phyloP scores from a whole-genome alignment of 495 filamentous ascomycete genomes.

The Lasiosphaeria ovina region DNA sequence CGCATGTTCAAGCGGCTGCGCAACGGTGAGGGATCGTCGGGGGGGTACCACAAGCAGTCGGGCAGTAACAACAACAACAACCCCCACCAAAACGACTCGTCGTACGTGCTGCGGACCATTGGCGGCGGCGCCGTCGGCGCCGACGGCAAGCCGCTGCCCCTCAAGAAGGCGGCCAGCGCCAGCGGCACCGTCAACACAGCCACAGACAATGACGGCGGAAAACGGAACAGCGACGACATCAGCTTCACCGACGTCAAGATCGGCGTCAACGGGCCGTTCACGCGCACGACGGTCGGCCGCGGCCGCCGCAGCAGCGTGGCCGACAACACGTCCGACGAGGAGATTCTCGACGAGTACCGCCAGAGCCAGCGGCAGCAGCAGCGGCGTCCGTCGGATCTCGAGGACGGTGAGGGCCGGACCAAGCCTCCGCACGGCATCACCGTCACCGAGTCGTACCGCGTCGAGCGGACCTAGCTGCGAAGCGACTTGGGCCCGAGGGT shows the following conservation, averaged over 20 bases:
- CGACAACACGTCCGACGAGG: constrained; percentile 9
- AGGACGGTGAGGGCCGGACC: not conserved
- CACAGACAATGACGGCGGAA: not conserved
- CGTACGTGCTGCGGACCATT: constrained; percentile 11
- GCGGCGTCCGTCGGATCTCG: not conserved
- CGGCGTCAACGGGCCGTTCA: constrained; percentile 12
- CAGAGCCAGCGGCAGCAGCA: not conserved
- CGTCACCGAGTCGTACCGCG: constrained; percentile 5
- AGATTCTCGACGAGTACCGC: constrained; percentile 8
- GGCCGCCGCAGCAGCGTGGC: constrained; percentile 1
- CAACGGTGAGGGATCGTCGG: not conserved
- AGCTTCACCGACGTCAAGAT: constrained; percentile 13
- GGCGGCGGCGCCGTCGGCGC: constrained; percentile 6
- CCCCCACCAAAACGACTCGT: not conserved
- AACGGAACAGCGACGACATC: not conserved
- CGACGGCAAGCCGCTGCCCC: constrained; percentile 1
- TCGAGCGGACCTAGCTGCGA: constrained; percentile 3
- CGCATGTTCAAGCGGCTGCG: constrained; percentile 3
- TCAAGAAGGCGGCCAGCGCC: not conserved
- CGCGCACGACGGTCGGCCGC: not conserved
- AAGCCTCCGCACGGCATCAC: constrained; percentile 1
- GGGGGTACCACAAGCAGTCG: constrained; percentile 13
- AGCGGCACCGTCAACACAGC: not conserved
- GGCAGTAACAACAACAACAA: constrained; percentile 3
- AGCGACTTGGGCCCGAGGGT: no score